These are phyloP conservation scores for Stachybotrys chartarum DNA, from an alignment of 2,329 filamentous ascomycete species.

Conservation along the genomic window DNA sequence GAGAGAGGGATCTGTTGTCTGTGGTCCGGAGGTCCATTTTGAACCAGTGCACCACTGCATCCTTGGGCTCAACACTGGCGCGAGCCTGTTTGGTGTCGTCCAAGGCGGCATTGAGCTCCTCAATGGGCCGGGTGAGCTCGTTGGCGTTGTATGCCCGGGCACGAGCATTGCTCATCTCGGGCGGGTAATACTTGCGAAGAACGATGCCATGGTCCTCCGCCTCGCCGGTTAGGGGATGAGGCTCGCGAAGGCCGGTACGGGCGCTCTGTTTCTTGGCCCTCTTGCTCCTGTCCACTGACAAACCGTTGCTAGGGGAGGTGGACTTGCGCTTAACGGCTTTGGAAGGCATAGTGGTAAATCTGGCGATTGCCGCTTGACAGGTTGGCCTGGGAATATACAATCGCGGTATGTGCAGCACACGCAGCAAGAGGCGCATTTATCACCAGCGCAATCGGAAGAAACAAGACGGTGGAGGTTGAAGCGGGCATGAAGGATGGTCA, in stretches of 20 bases:
- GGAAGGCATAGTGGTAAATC: conserved; percentile 18
- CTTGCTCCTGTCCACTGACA: conserved; percentile 13
- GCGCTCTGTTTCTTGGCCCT: conserved; percentile 23
- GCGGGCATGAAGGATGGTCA: background rate
- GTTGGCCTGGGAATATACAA: background rate
- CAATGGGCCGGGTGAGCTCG: conserved; percentile 65
- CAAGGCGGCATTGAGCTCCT: conserved; percentile 55
- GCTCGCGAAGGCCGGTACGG: conserved; percentile 30
- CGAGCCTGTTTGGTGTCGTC: conserved; percentile 50
- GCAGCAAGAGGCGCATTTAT: background rate
- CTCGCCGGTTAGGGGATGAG: conserved; percentile 38
- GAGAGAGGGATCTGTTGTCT: conserved; percentile 66
- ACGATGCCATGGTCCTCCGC: conserved; percentile 55
- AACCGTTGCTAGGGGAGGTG: conserved; percentile 11
- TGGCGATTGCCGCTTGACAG: background rate
- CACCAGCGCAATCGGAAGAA: background rate
- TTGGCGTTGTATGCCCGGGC: conserved; percentile 67
- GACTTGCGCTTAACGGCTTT: conserved; percentile 20
- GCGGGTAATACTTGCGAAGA: conserved; percentile 70
- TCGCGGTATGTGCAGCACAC: background rate
- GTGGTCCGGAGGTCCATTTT: conserved; percentile 68
- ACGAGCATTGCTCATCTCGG: conserved; percentile 77
- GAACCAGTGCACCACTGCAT: conserved; percentile 82
- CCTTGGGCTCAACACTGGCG: conserved; percentile 41
- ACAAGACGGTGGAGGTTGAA: background rate